These are phyloP conservation scores for Colletotrichum nymphaeae DNA, from an alignment of 2,329 filamentous ascomycete species.

Conservation along the genomic window DNA sequence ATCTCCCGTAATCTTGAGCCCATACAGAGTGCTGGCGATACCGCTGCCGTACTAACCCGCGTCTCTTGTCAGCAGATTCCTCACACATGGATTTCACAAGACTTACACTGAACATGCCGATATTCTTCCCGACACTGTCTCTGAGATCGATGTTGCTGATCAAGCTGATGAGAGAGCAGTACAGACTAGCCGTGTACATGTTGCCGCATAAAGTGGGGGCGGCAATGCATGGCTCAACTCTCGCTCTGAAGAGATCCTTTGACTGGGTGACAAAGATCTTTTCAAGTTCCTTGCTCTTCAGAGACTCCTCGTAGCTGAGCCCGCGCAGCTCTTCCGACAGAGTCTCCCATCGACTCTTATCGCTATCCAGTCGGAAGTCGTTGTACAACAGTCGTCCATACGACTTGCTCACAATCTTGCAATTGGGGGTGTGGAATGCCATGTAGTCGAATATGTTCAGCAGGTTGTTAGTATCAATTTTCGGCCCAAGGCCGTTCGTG, in stretches of 20 bases:
- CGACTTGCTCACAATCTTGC: constrained; percentile 18
- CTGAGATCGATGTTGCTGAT: constrained; percentile 58
- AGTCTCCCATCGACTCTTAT: background rate
- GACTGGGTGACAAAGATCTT: constrained; percentile 1
- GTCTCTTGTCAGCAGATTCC: background rate
- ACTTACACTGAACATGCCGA: constrained; percentile 28
- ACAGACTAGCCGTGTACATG: constrained; percentile 68
- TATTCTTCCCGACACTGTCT: constrained; percentile 6
- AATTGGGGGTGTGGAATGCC: constrained; percentile 45
- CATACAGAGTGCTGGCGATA: constrained; percentile 20
- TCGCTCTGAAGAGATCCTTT: background rate
- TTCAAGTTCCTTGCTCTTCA: constrained; percentile 11
- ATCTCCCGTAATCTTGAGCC: constrained; percentile 20
- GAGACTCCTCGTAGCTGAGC: constrained; percentile 3
- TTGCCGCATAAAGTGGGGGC: constrained; percentile 44
- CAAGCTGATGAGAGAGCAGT: constrained; percentile 64
- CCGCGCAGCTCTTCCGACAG: background rate
- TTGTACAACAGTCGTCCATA: constrained; percentile 14
- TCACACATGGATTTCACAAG: background rate
- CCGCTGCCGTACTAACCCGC: constrained; percentile 1
- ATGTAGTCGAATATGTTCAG: constrained; percentile 88
- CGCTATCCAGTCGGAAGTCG: background rate
- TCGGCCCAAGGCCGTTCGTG: constrained; percentile 42
- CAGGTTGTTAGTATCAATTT: constrained; percentile 46
- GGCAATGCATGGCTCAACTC: constrained; percentile 11